A percentile compares a stretch with the other conserved stretches of the same genome.
Evolutionary conservation across 257 asterid genomes (phyloP).

Genomic region (Paraleonurus japonicus): DNA sequence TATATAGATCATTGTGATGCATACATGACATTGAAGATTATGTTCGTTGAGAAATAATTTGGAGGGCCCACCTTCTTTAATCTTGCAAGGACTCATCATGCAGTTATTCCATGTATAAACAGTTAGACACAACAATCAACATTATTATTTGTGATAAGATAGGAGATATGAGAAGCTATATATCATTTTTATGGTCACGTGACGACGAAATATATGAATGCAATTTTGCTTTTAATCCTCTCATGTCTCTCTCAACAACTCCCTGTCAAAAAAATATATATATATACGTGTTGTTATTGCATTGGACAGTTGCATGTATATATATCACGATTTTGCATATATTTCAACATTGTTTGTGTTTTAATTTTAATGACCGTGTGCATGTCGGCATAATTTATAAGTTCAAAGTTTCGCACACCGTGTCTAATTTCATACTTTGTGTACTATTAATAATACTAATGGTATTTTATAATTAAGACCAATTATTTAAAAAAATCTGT

Average conservation of each 20-base stretch:
- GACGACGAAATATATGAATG: neutral
- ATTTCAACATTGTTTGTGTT: neutral
- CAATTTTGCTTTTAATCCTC: neutral
- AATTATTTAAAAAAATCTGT: too few relatives aligned
- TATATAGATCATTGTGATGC: neutral
- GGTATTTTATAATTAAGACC: too few relatives aligned
- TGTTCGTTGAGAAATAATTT: slow-evolving; percentile 10
- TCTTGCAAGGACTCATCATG: slow-evolving; percentile 4
- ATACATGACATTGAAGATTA: slow-evolving; percentile 17
- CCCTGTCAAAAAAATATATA: too few relatives aligned
- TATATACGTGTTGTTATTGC: neutral
- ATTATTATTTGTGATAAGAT: neutral
- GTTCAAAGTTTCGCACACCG: too few relatives aligned
- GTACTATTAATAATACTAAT: too few relatives aligned
- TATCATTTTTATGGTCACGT: slow-evolving; percentile 9
- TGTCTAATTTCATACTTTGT: too few relatives aligned
- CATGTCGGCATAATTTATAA: too few relatives aligned
- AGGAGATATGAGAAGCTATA: neutral
- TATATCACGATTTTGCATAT: slow-evolving; percentile 1
- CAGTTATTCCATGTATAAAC: slow-evolving; percentile 17
- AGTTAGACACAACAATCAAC: slow-evolving; percentile 2
- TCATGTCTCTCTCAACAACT: slow-evolving; percentile 21
- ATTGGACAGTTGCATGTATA: neutral
- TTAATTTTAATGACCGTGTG: too few relatives aligned
- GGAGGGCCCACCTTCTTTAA: slow-evolving; percentile 15